These are phyloP conservation scores for Prasinococcaceae sp. DNA, from an alignment of 139 green algal genomes.

Conservation along the genomic window DNA sequence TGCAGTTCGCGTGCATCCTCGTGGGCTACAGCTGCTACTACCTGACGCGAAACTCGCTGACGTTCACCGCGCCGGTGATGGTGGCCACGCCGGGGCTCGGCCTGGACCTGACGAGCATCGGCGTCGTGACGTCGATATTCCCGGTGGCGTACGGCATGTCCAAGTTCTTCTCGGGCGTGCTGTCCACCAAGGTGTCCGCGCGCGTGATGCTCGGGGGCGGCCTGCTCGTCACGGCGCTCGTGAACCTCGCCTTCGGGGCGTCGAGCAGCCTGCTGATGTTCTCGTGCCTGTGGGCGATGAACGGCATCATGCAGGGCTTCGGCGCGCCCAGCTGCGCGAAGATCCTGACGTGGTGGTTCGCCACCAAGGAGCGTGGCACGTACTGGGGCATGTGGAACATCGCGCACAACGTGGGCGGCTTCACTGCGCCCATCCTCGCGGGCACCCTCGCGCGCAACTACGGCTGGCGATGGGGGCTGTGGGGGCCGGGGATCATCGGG, in stretches of 20 bases:
- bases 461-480: slow-evolving; percentile 65
- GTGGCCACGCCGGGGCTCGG: slow-evolving; percentile 57
- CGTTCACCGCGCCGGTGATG: slow-evolving; percentile 82
- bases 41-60: slow-evolving; percentile 68
- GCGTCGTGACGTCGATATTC: slow-evolving; percentile 84
- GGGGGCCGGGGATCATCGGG: slow-evolving; percentile 70
- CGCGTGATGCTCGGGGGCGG: slow-evolving; percentile 67
- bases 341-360: slow-evolving; percentile 93
- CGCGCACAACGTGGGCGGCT: slow-evolving; percentile 89
- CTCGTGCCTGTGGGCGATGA: slow-evolving; percentile 36
- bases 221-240: slow-evolving; percentile 62
- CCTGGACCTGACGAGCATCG: slow-evolving; percentile 76
- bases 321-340: slow-evolving; percentile 82
- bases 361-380: slow-evolving; percentile 60
- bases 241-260: slow-evolving; percentile 81
- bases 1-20: slow-evolving; percentile 19
- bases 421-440: slow-evolving; percentile 74
- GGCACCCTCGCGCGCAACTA: slow-evolving; percentile 34
- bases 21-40: slow-evolving; percentile 71
- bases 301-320: slow-evolving; percentile 81
- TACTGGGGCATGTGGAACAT: slow-evolving; percentile 86
- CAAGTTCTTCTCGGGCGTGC: slow-evolving; percentile 83
- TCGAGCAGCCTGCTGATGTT: slow-evolving; percentile 64
- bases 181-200: slow-evolving; percentile 65
- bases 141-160: slow-evolving; percentile 71